Conservation (phyloP, 495 filamentous ascomycete genomes). For the Friedmanniomyces endolithicus region DNA sequence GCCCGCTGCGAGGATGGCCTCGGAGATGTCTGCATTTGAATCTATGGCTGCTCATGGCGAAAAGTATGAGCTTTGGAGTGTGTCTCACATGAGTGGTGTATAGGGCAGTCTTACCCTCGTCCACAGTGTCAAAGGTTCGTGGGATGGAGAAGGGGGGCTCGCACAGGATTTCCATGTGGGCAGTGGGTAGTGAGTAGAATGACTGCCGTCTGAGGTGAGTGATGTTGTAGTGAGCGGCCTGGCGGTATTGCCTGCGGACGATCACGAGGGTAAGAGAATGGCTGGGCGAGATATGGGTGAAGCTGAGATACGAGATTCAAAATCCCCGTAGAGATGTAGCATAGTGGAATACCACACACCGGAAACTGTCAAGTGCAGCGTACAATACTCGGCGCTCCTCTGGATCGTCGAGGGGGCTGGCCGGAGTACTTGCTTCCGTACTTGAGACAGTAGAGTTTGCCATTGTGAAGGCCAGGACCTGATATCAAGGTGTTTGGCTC, state of each 20-base stretch:
- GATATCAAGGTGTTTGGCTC: too few species aligned
- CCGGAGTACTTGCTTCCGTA: too few species aligned
- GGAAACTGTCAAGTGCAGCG: slow-evolving; percentile 70
- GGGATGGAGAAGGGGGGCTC: slow-evolving; percentile 71
- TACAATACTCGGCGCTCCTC: slow-evolving; percentile 59
- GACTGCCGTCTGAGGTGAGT: slow-evolving; percentile 80
- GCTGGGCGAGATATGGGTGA: too few species aligned
- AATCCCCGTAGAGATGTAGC: not conserved
- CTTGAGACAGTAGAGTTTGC: too few species aligned
- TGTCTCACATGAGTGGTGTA: too few species aligned
- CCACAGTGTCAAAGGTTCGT: slow-evolving; percentile 59
- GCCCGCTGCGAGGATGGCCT: slow-evolving; percentile 55
- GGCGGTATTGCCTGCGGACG: slow-evolving; percentile 62
- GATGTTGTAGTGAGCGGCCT: slow-evolving; percentile 66
- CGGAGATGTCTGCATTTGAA: slow-evolving; percentile 64
- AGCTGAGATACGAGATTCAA: too few species aligned
- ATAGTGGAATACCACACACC: slow-evolving; percentile 41
- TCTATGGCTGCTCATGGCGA: slow-evolving; percentile 90
- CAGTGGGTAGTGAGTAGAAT: slow-evolving; percentile 79
- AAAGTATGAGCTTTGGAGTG: too few species aligned
- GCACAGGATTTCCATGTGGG: slow-evolving; percentile 70
- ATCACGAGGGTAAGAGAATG: not conserved
- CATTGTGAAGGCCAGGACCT: too few species aligned
- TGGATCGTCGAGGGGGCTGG: too few species aligned
- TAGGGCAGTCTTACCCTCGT: too few species aligned